Base-by-base conservation (phyloP, 2,329 filamentous ascomycete genomes). In the Byssoonygena ceratinophila region DNA sequence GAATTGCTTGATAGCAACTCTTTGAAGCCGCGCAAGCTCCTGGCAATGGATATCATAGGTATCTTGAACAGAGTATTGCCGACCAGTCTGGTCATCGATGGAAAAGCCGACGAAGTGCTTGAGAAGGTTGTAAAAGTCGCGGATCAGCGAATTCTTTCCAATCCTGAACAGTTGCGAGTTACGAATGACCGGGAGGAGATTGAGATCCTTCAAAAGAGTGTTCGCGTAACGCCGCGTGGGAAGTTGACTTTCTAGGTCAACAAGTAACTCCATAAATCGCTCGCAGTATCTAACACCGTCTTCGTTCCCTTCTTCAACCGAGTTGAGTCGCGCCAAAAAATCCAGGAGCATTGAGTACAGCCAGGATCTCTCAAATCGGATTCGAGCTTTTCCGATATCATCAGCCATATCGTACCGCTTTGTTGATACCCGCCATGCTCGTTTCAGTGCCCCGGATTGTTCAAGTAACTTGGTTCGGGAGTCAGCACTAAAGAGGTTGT, bases 161-260 rank as follows among this genome's bases (percentile, higher is more conserved):
- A 84, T 79, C 52, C 83, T 81, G 62, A 84, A 94, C 61, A 91
- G 71, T 1, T 85, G 84, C 1, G 91, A 96, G 16, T 94, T 71
- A 45, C 78, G 79, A 60, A 96, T 81, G 8, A 85, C 80, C 0
- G 91, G 75, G 25, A 96, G 70, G 20, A 94, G 69, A 64, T 97
- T 89, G 43, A 97, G 73, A 64, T 98, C 91, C 61, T 85, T 83
- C 12, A 97, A 69, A 39, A 98, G 72, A 1, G 87, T 83, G 67
- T 96, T 96, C 64, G 94, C 87, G 66, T 97, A 97, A 67, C 92
- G 82, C 60, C 92, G 78, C 2, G 94, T 98, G 0, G 92, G 92
- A 45, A 97, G 74, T 66, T 98, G 92, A 62, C 91, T 96, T 66
- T 94, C 82, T 18, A 98, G 72, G 65, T 98, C 92, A 7, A 85